Percentiles rank a stretch among this genome's conserved stretches.
Conservation (phyloP, 2,329 filamentous ascomycete genomes). For the Ambrosiella cleistominuta region DNA sequence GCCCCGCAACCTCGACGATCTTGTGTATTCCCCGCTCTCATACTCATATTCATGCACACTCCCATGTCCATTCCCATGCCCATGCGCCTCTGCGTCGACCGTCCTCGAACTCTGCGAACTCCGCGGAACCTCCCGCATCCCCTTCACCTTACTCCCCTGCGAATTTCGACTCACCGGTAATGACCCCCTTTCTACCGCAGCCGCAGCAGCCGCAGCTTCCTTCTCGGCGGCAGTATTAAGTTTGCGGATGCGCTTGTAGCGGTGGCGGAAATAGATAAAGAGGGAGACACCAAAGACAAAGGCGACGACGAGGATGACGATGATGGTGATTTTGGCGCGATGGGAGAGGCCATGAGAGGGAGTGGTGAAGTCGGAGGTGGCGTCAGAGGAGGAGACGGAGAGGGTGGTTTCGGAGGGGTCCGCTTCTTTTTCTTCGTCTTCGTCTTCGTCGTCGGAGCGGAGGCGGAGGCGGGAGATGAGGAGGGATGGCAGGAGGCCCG, state of each 20-base stretch:
- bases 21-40: not conserved
- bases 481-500: not conserved
- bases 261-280: not conserved
- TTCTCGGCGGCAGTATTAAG: not conserved
- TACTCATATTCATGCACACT: too few species aligned
- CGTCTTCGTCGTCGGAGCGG: not conserved
- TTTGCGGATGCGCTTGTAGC: not conserved
- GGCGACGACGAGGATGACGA: not conserved
- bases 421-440: too few species aligned
- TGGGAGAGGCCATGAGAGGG: not conserved
- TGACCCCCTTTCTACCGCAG: not conserved
- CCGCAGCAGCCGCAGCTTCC: not conserved
- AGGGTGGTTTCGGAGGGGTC: not conserved
- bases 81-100: not conserved
- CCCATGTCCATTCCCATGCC: too few species aligned
- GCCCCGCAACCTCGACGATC: not conserved
- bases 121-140: not conserved
- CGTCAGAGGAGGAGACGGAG: not conserved
- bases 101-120: not conserved
- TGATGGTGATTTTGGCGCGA: not conserved
- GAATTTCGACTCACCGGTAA: not conserved
- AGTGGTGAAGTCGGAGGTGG: not conserved
- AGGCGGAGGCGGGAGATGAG: not conserved
- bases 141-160: not conserved
- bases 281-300: not conserved